Evolutionary conservation across 2,329 filamentous ascomycete species (phyloP).

Genomic region (Amphichorda felina): DNA sequence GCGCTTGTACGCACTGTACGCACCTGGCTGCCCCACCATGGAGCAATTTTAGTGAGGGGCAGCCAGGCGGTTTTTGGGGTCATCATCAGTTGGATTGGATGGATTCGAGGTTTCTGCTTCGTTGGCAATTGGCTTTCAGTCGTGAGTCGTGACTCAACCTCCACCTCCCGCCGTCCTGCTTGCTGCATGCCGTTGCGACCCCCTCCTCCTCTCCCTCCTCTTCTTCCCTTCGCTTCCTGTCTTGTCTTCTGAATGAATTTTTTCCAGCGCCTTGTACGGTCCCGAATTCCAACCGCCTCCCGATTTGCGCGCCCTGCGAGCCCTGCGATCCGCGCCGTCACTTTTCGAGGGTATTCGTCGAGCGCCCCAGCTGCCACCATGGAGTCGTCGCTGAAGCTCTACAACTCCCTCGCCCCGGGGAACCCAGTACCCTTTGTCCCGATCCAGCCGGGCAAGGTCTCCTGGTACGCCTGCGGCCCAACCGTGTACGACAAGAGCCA

Average conservation of each 20-base stretch:
- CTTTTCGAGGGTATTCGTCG: conserved; percentile 2
- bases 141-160: conserved; percentile 1
- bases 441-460: conserved; percentile 57
- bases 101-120: too few relatives aligned
- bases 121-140: too few relatives aligned
- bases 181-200: background rate
- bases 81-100: too few relatives aligned
- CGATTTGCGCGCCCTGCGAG: background rate
- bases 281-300: background rate
- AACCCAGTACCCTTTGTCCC: conserved; percentile 65
- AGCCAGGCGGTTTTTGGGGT: too few relatives aligned
- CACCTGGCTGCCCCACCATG: too few relatives aligned
- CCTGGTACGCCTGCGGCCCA: conserved; percentile 80
- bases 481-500: conserved; percentile 78
- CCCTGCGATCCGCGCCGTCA: background rate
- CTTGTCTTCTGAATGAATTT: conserved; percentile 20
- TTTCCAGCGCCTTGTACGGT: background rate
- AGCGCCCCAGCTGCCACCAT: conserved; percentile 14
- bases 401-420: conserved; percentile 66
- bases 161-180: background rate
- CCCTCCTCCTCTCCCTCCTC: conserved; percentile 4
- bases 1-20: too few relatives aligned
- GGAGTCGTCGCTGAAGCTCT: conserved; percentile 57
- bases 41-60: too few relatives aligned
- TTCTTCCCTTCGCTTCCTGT: conserved; percentile 4